Evolutionary conservation across 2,329 filamentous ascomycete genomes (phyloP).

Genomic region (Monascus ruber): DNA sequence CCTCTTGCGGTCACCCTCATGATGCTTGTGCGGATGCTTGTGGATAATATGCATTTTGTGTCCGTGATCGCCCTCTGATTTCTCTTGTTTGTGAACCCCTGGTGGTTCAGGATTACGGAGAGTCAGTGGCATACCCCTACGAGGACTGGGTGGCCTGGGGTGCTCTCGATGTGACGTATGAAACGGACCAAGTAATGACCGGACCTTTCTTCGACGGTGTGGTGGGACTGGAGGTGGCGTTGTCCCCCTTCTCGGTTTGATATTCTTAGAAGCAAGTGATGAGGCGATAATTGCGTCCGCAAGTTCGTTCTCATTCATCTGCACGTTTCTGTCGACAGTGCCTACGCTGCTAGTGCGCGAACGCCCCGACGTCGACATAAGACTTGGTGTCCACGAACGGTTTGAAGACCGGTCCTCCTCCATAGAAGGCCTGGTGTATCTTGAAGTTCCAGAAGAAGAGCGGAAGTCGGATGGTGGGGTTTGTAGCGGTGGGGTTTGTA

Average conservation of each 20-base stretch:
- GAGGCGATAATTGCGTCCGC: conserved; percentile 38
- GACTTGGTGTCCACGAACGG: conserved; percentile 14
- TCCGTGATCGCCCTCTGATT: conserved; percentile 15
- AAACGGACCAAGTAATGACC: conserved; percentile 23
- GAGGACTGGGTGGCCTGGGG: conserved; percentile 24
- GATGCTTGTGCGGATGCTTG: conserved; percentile 38
- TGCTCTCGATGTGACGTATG: conserved; percentile 18
- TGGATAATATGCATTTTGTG: conserved; percentile 26
- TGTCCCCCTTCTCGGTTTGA: conserved; percentile 25
- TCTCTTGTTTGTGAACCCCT: conserved; percentile 22
- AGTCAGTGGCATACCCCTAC: conserved; percentile 30
- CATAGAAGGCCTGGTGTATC: too few species aligned
- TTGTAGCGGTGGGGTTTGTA: too few species aligned
- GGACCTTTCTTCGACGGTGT: conserved; percentile 25
- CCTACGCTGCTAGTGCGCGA: conserved; percentile 15
- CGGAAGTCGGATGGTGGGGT: too few species aligned
- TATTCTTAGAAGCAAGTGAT: conserved; percentile 33
- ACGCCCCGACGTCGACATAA: conserved; percentile 13
- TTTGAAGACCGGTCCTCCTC: conserved; percentile 3
- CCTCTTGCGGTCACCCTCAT: conserved; percentile 36
- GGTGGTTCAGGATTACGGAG: conserved; percentile 22
- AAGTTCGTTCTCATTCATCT: conserved; percentile 26
- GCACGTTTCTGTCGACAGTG: conserved; percentile 10
- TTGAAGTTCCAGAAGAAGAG: too few species aligned
- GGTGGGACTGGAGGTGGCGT: conserved; percentile 29